A percentile compares a stretch with the other conserved stretches of the same genome.
Conservation (phyloP, 768 basidiomycete species). For the Hygrocybe punicea region DNA sequence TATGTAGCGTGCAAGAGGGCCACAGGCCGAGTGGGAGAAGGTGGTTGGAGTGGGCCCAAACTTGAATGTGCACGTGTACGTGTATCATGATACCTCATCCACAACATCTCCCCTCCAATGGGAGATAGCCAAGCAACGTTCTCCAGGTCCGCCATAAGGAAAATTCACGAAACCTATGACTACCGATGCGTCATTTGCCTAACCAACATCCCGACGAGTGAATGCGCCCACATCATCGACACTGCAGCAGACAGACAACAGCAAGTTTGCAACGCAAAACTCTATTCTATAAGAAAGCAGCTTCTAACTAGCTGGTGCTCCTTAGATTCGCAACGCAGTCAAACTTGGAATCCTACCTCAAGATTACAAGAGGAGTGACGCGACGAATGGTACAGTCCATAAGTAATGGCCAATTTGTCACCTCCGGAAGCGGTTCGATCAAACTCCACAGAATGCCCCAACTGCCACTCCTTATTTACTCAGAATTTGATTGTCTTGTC, state of each 20-base stretch:
- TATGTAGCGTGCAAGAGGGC: too few species aligned
- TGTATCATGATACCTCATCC: too few species aligned
- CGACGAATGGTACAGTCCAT: conserved; percentile 11
- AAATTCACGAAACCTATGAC: conserved; percentile 3
- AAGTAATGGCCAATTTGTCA: conserved; percentile 1
- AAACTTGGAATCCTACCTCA: conserved; percentile 9
- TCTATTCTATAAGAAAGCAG: background rate
- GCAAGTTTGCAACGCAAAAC: background rate
- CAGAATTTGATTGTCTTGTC: conserved; percentile 12
- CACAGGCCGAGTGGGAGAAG: too few species aligned
- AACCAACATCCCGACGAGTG: background rate
- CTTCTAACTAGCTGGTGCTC: conserved; percentile 2
- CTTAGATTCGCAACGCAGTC: conserved; percentile 5
- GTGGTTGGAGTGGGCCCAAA: too few species aligned
- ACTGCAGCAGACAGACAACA: background rate
- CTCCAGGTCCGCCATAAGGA: conserved; percentile 6
- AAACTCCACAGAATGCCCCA: conserved; percentile 10
- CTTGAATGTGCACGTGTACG: too few species aligned
- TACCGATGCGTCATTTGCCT: conserved; percentile 9
- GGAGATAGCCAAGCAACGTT: conserved; percentile 9
- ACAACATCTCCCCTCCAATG: background rate
- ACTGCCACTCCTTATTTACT: conserved; percentile 11
- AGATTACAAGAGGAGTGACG: conserved; percentile 9
- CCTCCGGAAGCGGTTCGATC: background rate
- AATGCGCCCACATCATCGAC: conserved; percentile 10